Base-by-base conservation (phyloP, 2,329 filamentous ascomycete species). In the Passalora sequoiae region DNA sequence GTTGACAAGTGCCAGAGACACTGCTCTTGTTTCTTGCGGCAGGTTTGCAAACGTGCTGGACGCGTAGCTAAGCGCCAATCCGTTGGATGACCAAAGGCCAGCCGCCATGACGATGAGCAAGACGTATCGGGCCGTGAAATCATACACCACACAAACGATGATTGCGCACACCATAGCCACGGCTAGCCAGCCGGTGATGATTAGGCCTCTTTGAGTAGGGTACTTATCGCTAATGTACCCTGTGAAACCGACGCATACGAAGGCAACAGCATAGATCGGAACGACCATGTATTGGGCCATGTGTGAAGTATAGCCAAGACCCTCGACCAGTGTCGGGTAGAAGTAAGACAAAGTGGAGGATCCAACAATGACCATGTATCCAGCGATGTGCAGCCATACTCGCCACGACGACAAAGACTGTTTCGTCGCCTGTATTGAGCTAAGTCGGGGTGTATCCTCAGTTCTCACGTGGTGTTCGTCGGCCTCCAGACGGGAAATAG, bases 21-120 rank as follows among this genome's bases (percentile, higher is more conserved):
- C 57, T n/a, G 57, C 56, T 40, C 58, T 49, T 33, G 57, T 60
- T 10, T 55, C 57, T 12, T 53, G 58, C 4, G 57, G 57, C 67
- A 77, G 71, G 13, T 62, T 57, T 1, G 67, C 68, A 53, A 79
- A 77, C 0, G 72, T 73, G 0, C 72, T 71, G 3, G 73, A 72
- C 0, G 72, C 72, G 44, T 73, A 78, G 0, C 73, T 69, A 13
- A 80, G 63, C 0, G 70, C 66, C 2, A 73, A 65, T 1, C 69
- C 74, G 52, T 79, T 78, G 1, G 70, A 69, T 0, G 71, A 64
- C 75, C 73, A 78, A 0, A 78, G 63, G 0, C 74, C 76, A 1
- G 72, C 69, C 0, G 74, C 74, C 73, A 78, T 76, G 43, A 79
- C 63, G 2, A 78, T 72, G 0, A 80, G 66, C 1, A 79, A 63